These are phyloP conservation scores for Stygiomarasmius scandens DNA, from an alignment of 1,284 basidiomycete species.

Conservation along the genomic window DNA sequence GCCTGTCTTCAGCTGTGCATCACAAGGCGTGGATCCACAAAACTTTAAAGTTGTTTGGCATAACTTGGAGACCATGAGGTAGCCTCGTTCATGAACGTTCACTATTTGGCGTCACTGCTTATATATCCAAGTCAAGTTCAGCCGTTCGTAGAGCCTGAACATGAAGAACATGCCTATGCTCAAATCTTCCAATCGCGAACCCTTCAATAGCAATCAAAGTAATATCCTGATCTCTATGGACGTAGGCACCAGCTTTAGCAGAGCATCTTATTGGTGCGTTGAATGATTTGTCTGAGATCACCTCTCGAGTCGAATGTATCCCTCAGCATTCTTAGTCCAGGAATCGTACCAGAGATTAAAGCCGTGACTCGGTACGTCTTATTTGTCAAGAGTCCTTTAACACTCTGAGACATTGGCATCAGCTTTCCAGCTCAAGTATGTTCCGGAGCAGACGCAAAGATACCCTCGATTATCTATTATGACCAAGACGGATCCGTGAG, in stretches of 20 bases:
- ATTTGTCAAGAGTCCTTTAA: background rate
- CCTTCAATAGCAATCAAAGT: constrained; percentile 35
- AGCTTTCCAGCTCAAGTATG: constrained; percentile 58
- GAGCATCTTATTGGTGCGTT: constrained; percentile 29
- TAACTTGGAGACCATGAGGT: too few relatives aligned
- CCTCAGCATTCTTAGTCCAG: constrained; percentile 15
- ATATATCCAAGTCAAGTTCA: too few relatives aligned
- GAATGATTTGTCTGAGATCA: too few relatives aligned
- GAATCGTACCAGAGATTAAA: constrained; percentile 13
- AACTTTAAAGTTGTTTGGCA: too few relatives aligned
- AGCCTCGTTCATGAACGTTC: too few relatives aligned
- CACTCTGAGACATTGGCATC: background rate
- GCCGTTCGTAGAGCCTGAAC: too few relatives aligned
- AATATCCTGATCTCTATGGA: constrained; percentile 53
- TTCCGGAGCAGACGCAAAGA: constrained; percentile 55
- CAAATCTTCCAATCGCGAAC: too few relatives aligned
- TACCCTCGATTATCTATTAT: constrained; percentile 57
- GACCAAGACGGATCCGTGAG: constrained; percentile 43
- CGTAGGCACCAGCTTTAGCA: constrained; percentile 56
- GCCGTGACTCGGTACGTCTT: constrained; percentile 13
- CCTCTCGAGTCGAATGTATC: too few relatives aligned
- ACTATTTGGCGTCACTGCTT: too few relatives aligned
- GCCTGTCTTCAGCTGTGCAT: too few relatives aligned
- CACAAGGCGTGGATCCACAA: too few relatives aligned
- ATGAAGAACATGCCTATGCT: too few relatives aligned